These are phyloP conservation scores for Fusarium fracticaudum DNA, from an alignment of 2,329 filamentous ascomycete species.

Conservation along the genomic window DNA sequence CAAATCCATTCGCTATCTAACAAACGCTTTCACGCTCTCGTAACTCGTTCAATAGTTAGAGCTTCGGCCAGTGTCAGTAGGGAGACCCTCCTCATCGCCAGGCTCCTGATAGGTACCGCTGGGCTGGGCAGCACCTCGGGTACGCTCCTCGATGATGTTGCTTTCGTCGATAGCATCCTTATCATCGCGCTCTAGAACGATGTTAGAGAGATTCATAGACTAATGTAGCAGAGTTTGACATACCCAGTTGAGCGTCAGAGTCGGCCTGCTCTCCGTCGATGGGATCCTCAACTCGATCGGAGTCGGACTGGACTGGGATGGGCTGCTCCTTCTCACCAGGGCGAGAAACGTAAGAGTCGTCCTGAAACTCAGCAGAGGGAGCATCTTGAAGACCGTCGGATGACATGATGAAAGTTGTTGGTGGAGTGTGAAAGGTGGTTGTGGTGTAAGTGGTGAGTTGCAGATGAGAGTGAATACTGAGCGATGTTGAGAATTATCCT, in stretches of 20 bases:
- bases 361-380: constrained; percentile 22
- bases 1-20: neutral
- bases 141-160: constrained; percentile 35
- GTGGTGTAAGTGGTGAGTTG: neutral
- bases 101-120: constrained; percentile 30
- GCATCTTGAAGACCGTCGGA: constrained; percentile 15
- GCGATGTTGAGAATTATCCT: neutral
- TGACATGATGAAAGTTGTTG: constrained; percentile 22
- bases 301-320: constrained; percentile 33
- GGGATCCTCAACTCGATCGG: constrained; percentile 27
- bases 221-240: accelerated
- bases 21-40: neutral
- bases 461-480: neutral
- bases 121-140: constrained; percentile 28
- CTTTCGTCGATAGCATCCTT: constrained; percentile 29
- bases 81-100: constrained; percentile 33
- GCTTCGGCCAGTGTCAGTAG: constrained; percentile 30
- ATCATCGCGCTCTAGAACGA: constrained; percentile 18
- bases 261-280: constrained; percentile 24
- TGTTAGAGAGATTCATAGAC: neutral
- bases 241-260: constrained; percentile 35
- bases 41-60: constrained; percentile 6
- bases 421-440: neutral
- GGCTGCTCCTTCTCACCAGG: constrained; percentile 32
- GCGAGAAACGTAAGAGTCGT: constrained; percentile 31